Evolutionary conservation across 768 basidiomycete genomes (phyloP).

Genomic region (Grammothele lineata): DNA sequence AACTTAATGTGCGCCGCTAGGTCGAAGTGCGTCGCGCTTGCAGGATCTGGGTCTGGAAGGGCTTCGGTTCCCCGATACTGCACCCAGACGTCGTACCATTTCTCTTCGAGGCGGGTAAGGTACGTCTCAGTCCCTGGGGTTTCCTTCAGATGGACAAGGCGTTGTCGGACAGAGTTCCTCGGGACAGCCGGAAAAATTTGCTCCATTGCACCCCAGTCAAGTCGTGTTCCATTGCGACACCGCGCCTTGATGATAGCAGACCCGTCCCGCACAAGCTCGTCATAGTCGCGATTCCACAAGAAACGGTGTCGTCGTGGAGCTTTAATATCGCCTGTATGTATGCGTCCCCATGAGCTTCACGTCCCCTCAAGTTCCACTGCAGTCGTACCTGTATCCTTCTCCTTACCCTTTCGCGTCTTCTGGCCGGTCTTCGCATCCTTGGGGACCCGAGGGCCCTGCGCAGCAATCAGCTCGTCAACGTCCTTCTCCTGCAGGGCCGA

Average conservation of each 20-base stretch:
- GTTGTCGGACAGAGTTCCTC: constrained; percentile 66
- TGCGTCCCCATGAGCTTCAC: no score
- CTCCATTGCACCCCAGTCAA: constrained; percentile 70
- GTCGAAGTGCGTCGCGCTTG: constrained; percentile 70
- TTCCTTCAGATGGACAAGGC: constrained; percentile 56
- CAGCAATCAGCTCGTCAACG: constrained; percentile 44
- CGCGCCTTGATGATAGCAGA: constrained; percentile 79
- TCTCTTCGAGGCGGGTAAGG: constrained; percentile 71
- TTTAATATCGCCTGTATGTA: no score
- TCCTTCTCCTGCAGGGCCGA: constrained; percentile 46
- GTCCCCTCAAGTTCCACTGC: no score
- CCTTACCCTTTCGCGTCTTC: constrained; percentile 28
- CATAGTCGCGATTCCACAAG: constrained; percentile 82
- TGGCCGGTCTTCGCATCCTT: constrained; percentile 15
- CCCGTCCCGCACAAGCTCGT: constrained; percentile 85
- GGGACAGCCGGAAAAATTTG: constrained; percentile 80
- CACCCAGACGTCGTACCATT: constrained; percentile 77
- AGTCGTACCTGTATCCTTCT: constrained; percentile 35
- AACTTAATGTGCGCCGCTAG: constrained; percentile 79
- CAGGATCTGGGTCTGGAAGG: constrained; percentile 68
- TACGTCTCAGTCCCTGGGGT: constrained; percentile 69
- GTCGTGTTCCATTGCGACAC: constrained; percentile 52
- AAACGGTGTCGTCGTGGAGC: constrained; percentile 56
- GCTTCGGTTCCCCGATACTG: constrained; percentile 60
- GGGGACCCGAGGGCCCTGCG: constrained; percentile 43